Evolutionary conservation across 2,329 filamentous ascomycete genomes (phyloP).

Genomic region (Fusarium graminum): DNA sequence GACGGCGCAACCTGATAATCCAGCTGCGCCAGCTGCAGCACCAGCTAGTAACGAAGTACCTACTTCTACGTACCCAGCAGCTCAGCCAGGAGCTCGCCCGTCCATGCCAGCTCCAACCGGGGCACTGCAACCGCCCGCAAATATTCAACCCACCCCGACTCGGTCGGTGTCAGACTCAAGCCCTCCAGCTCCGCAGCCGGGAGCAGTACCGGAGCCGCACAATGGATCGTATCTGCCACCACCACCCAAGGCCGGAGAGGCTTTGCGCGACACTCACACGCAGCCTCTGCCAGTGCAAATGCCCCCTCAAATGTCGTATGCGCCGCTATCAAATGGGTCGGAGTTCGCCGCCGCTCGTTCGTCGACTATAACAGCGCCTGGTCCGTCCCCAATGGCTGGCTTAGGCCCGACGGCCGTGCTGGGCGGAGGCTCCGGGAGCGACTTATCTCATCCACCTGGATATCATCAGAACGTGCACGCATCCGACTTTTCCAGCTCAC

Average conservation of each 20-base stretch:
- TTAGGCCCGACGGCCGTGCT: slow-evolving; percentile 47
- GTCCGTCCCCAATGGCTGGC: slow-evolving; percentile 47
- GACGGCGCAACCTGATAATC: slow-evolving; percentile 53
- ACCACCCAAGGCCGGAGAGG: slow-evolving; percentile 65
- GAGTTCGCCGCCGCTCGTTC: slow-evolving; percentile 62
- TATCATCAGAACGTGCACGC: slow-evolving; percentile 70
- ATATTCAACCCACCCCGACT: slow-evolving; percentile 60
- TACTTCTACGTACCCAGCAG: slow-evolving; percentile 49
- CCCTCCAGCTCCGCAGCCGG: slow-evolving; percentile 70
- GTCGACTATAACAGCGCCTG: slow-evolving; percentile 56
- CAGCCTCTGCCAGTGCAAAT: slow-evolving; percentile 59
- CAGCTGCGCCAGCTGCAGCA: slow-evolving; percentile 38
- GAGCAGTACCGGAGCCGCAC: slow-evolving; percentile 63
- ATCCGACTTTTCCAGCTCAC: slow-evolving; percentile 63
- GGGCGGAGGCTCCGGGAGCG: slow-evolving; percentile 45
- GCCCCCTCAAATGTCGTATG: slow-evolving; percentile 63
- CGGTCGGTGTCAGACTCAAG: slow-evolving; percentile 51
- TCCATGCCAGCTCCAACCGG: slow-evolving; percentile 60
- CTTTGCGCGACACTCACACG: slow-evolving; percentile 53
- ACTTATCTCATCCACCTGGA: slow-evolving; percentile 63
- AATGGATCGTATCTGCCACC: slow-evolving; percentile 58
- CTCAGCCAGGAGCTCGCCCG: slow-evolving; percentile 49
- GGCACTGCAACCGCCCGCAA: slow-evolving; percentile 52
- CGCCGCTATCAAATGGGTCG: slow-evolving; percentile 58
- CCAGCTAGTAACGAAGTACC: slow-evolving; percentile 50